Conservation (phyloP, 2,329 filamentous ascomycete species). For the Ambrosiella xylebori region DNA sequence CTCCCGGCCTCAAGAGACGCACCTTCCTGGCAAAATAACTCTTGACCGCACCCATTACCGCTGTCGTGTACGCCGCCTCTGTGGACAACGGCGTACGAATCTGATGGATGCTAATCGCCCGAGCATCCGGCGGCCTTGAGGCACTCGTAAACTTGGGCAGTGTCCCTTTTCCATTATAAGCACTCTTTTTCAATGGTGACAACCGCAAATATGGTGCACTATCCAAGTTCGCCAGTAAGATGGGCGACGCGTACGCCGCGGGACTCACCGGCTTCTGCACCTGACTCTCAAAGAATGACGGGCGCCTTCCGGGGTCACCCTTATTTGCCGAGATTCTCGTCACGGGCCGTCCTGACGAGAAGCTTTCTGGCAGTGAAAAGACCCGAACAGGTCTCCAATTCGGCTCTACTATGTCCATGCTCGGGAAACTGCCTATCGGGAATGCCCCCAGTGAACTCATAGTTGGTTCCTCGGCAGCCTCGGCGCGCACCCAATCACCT, state of each 20-base stretch:
- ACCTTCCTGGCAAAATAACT: conserved; percentile 71
- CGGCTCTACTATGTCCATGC: conserved; percentile 36
- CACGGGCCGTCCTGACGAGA: conserved; percentile 37
- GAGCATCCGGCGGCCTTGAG: conserved; percentile 40
- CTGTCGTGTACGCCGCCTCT: conserved; percentile 69
- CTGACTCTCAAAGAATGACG: conserved; percentile 53
- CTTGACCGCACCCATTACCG: conserved; percentile 73
- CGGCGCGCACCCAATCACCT: conserved; percentile 85
- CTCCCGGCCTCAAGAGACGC: conserved; percentile 69
- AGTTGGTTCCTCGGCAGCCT: conserved; percentile 57
- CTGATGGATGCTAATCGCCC: conserved; percentile 74
- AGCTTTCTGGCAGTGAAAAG: conserved; percentile 70
- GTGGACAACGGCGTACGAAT: conserved; percentile 78
- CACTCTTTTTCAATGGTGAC: conserved; percentile 43
- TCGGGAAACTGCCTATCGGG: conserved; percentile 45
- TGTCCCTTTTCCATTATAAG: conserved; percentile 32
- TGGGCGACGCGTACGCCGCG: conserved; percentile 61
- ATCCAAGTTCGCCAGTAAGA: conserved; percentile 73
- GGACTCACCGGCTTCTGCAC: conserved; percentile 41
- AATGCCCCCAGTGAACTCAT: conserved; percentile 48
- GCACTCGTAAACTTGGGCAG: conserved; percentile 38
- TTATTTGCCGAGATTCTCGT: conserved; percentile 37
- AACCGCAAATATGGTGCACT: conserved; percentile 64
- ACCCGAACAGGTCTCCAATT: conserved; percentile 74
- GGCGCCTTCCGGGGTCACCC: conserved; percentile 25